A percentile compares a stretch with the other conserved stretches of the same genome.
Evolutionary conservation across 345 rosid genomes (phyloP).

Genomic region (Arabidopsis suecica): DNA sequence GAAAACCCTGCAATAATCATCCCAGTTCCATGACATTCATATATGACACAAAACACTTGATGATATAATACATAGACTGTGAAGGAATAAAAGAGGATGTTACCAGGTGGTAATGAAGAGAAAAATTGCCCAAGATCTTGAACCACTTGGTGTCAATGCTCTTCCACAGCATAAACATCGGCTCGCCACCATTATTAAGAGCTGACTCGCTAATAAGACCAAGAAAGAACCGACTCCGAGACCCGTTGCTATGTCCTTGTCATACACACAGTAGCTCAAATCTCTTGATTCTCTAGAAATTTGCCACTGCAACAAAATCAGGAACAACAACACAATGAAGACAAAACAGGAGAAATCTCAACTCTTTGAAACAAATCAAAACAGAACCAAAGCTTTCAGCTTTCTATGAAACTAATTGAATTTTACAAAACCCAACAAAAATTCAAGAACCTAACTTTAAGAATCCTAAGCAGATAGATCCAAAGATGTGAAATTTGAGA

Average conservation of each 20-base stretch:
- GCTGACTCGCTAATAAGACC: constrained; percentile 69
- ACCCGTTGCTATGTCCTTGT: constrained; percentile 80
- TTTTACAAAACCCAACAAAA: constrained; percentile 6
- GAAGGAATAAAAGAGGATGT: constrained; percentile 2
- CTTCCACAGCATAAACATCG: constrained; percentile 87
- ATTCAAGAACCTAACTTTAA: not conserved
- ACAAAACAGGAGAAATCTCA: constrained; percentile 13
- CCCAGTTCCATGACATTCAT: constrained; percentile 5
- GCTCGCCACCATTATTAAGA: constrained; percentile 66
- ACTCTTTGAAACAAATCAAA: not conserved
- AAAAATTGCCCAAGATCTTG: constrained; percentile 76
- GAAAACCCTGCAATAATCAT: constrained; percentile 67
- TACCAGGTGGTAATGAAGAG: constrained; percentile 88
- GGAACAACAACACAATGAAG: not conserved
- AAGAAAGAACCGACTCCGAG: constrained; percentile 75
- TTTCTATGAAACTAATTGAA: constrained; percentile 10
- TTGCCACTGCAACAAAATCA: constrained; percentile 50
- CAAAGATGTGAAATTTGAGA: not conserved
- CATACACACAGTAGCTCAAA: constrained; percentile 65
- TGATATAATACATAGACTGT: not conserved
- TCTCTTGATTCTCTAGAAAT: constrained; percentile 27
- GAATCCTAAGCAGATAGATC: not conserved
- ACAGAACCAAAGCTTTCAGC: constrained; percentile 7
- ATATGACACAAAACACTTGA: not conserved
- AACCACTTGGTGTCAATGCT: constrained; percentile 74